Evolutionary conservation across 257 asterid species (phyloP), one percentile per base, ranked within the genome.

Genomic region (Coffea canephora): DNA sequence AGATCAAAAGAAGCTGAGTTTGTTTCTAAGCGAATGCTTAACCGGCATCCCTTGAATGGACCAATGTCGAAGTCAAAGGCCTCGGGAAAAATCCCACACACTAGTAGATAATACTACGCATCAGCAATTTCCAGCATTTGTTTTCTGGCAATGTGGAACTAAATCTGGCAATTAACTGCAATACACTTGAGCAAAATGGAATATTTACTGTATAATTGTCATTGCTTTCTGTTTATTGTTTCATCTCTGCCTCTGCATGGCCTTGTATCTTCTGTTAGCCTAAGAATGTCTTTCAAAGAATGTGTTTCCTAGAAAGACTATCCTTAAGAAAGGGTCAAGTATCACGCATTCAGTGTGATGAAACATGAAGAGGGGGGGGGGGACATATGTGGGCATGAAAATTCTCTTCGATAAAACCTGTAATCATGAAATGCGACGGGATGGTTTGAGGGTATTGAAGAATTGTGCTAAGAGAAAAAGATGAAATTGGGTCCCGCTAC

Each of bases 1-100:
- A 94, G 83, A 73, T 64, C 76, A 72, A 88, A 88, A 84, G 97
- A 91, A 83, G 92, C 97, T 71, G 92, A 93, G 76, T 94, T 94
- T 81, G 89, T 94, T 75, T 83, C 91, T 55, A 88, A 89, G 94
- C 91, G 93, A 82, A 90, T 92, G 82, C 76, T 36, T 8, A 76
- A 54, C 62, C 69, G 78, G 34, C 52, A 62, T 61, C 79, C 74
- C 57, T 49, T 46, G 62, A 71, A 76, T 70, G 27, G 76, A 73
- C 67, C 59, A 72, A 68, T 73, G 69, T 46, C 73, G 70, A 36
- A 21, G 18, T 64, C 72, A 67, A 62, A 50, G 46, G 54, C 36
- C 34, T 75, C n/a, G 61, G 25, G 64, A 18, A 77, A 31, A 74
- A 54, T 50, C 72, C 69, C 76, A 69, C 46, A 69, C 46, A 61